Base-by-base conservation (phyloP, 164 flowering plant species). In the Santalum album region DNA sequence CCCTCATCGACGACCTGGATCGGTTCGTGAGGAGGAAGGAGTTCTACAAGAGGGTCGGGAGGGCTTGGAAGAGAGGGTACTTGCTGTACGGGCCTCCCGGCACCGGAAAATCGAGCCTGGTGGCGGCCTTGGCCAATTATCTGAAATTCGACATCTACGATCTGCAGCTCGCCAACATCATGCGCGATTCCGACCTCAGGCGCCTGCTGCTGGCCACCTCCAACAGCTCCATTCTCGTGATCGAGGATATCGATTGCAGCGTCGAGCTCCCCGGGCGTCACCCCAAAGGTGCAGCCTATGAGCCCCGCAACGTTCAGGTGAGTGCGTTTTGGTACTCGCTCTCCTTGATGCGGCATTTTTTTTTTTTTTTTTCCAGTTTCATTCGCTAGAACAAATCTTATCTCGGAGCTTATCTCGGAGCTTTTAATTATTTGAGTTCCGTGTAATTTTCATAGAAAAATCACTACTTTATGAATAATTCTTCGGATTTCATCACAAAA, bases 41-140 rank as follows among this genome's bases (percentile, higher is more conserved):
- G 38, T 74, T 64, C 9, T 79, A 76, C 24, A 67, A 61, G 56
- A 69, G 51, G 40, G 76, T 74, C 1, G 84, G 84, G 5, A 72
- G 61, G 62, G 74, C 78, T 0, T 79, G 84, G 84, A 79, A 76
- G 43, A 24, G 84, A 0, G 84, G 84, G 2, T 79, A 76, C 36
- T 38, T 76, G 52, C 44, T 79, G 54, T 79, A 72, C 44, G 79
- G 84, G 0, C 84, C 79, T 18, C 81, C 81, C 0, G 83, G 83
- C 6, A 78, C 78, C 1, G 75, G 78, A 2, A 75, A 75, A 29
- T 71, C 83, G 0, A 79, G 80, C 66, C 53, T 79, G 72, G 59
- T 79, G 24, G 77, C 81, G 0, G 79, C 79, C 49, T 74, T 79
- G 62, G 84, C 81, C 34, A 76, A 76, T 55, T 65, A 74, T 38